Conservation (phyloP, 495 filamentous ascomycete genomes). For the Podospora pseudopauciseta region DNA sequence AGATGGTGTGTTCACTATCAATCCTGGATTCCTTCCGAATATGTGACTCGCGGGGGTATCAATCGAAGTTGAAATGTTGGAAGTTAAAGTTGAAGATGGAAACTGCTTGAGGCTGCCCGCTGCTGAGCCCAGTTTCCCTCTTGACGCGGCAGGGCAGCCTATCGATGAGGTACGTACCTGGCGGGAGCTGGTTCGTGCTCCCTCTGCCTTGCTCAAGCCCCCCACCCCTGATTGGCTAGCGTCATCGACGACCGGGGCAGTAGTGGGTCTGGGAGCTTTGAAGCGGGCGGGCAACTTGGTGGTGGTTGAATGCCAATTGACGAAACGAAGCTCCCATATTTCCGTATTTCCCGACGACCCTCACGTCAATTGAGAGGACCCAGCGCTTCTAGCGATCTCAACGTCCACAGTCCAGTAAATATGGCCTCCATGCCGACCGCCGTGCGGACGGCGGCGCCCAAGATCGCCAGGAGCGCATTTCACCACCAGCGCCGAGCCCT, state of each 20-base stretch:
- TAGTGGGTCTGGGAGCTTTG: slow-evolving; percentile 26
- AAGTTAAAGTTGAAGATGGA: slow-evolving; percentile 15
- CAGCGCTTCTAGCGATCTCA: slow-evolving; percentile 33
- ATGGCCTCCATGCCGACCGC: slow-evolving; percentile 50
- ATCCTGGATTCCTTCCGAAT: not conserved
- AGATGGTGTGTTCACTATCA: not conserved
- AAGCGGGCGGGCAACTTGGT: slow-evolving; percentile 14
- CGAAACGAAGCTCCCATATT: slow-evolving; percentile 21
- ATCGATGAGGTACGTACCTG: slow-evolving; percentile 23
- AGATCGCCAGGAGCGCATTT: slow-evolving; percentile 25
- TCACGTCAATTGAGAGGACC: slow-evolving; percentile 34
- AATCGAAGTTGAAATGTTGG: not conserved
- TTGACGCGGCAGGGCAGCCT: slow-evolving; percentile 36
- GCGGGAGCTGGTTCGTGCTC: slow-evolving; percentile 14
- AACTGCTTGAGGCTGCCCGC: slow-evolving; percentile 15
- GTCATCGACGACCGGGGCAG: not conserved
- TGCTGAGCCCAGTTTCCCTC: slow-evolving; percentile 19
- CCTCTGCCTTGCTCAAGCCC: slow-evolving; percentile 4
- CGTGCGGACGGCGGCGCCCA: slow-evolving; percentile 41
- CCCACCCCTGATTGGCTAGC: slow-evolving; percentile 15
- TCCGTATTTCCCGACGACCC: slow-evolving; percentile 15
- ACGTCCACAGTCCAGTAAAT: slow-evolving; percentile 28
- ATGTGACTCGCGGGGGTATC: slow-evolving; percentile 4
- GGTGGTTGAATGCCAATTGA: slow-evolving; percentile 17
- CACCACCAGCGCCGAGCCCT: slow-evolving; percentile 48